phyloP scores from a whole-genome alignment of 2,329 filamentous ascomycete species.

The Microcera coccophila region DNA sequence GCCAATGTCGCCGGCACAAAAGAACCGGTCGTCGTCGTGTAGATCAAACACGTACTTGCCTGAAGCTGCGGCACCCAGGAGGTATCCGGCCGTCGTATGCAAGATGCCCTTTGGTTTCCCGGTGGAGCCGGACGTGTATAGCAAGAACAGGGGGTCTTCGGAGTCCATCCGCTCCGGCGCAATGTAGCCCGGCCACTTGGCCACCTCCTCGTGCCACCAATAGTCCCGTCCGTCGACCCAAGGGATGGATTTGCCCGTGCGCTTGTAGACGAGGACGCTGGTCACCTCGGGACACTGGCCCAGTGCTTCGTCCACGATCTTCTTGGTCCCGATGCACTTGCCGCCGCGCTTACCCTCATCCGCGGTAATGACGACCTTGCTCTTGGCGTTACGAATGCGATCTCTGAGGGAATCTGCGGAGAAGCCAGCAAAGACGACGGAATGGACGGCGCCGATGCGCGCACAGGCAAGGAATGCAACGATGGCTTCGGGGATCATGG shows the following conservation, averaged over 20 bases:
- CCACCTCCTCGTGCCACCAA: constrained; percentile 95
- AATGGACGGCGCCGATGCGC: constrained; percentile 88
- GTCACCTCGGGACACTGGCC: constrained; percentile 71
- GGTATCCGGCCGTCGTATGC: constrained; percentile 88
- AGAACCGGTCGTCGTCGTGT: constrained; percentile 81
- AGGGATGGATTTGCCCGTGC: constrained; percentile 80
- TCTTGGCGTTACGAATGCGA: constrained; percentile 79
- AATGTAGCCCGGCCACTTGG: constrained; percentile 87
- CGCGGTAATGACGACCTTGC: constrained; percentile 85
- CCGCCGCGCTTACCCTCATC: constrained; percentile 93
- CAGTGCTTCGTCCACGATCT: constrained; percentile 91
- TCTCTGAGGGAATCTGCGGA: constrained; percentile 88
- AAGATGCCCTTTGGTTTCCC: constrained; percentile 95
- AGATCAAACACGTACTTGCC: constrained; percentile 98
- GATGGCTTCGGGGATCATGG: constrained; percentile 93
- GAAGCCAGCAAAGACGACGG: constrained; percentile 92
- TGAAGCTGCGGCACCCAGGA: constrained; percentile 80
- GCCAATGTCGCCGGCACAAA: constrained; percentile 91
- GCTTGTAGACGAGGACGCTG: constrained; percentile 81
- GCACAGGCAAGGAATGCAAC: constrained; percentile 73
- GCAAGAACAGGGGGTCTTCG: constrained; percentile 87
- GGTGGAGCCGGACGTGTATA: constrained; percentile 92
- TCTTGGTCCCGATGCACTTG: constrained; percentile 90
- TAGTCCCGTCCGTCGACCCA: constrained; percentile 79
- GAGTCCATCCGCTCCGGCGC: constrained; percentile 79